Conservation (phyloP, 768 basidiomycete genomes). For the Boletus eberwhitei region DNA sequence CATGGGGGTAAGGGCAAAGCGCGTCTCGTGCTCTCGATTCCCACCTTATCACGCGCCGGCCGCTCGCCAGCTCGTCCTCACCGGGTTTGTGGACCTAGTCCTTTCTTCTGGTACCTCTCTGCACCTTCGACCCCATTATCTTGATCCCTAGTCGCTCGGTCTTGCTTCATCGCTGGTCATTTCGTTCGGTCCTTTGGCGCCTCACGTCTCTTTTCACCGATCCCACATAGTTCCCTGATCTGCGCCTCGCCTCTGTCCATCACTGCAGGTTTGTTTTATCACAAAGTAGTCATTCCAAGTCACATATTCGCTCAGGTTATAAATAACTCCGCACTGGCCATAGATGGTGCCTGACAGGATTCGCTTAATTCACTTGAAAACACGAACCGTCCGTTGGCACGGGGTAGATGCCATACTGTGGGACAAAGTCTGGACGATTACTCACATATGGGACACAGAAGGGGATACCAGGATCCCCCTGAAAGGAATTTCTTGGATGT, state of each 20-base stretch:
- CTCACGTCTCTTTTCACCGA: neutral
- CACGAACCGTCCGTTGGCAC: neutral
- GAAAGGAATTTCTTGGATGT: neutral
- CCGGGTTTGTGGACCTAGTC: neutral
- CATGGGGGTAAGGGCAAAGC: too few relatives aligned
- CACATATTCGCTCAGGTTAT: neutral
- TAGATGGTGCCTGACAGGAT: neutral
- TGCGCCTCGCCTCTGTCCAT: neutral
- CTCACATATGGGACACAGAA: slow-evolving; percentile 8
- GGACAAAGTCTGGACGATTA: slow-evolving; percentile 9
- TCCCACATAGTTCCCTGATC: too few relatives aligned
- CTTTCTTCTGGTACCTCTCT: neutral
- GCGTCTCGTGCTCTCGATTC: too few relatives aligned
- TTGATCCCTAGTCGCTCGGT: neutral
- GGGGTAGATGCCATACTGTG: neutral
- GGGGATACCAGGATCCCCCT: neutral
- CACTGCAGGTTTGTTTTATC: neutral
- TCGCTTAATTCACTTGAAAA: slow-evolving; percentile 1
- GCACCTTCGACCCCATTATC: neutral
- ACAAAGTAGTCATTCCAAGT: neutral
- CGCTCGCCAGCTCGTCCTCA: too few relatives aligned
- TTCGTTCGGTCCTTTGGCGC: neutral
- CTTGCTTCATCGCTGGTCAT: neutral
- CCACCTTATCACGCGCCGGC: neutral
- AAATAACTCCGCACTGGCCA: neutral